Conservation (phyloP, 2,329 filamentous ascomycete genomes). For the Verticillium tricorpus region DNA sequence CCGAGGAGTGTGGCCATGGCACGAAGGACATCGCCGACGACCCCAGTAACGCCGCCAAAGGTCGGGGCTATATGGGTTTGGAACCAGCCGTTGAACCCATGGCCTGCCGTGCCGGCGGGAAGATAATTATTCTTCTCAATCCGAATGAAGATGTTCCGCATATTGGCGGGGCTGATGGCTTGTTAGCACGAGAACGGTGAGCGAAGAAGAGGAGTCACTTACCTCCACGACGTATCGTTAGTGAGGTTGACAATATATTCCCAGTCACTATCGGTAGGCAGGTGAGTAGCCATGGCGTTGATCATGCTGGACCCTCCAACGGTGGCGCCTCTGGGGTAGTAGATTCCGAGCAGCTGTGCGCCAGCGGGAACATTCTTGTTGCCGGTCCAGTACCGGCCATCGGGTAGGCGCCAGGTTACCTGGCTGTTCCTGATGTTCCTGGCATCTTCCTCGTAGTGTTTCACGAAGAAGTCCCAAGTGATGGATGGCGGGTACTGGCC, state of each 20-base stretch:
- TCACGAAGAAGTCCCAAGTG: constrained; percentile 14
- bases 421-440: constrained; percentile 11
- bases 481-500: constrained; percentile 14
- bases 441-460: constrained; percentile 13
- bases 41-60: neutral
- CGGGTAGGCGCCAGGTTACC: constrained; percentile 10
- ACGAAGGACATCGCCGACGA: neutral
- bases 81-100: constrained; percentile 41
- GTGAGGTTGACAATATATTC: constrained; percentile 42
- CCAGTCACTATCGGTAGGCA: constrained; percentile 46
- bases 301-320: constrained; percentile 30
- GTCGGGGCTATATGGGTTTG: constrained; percentile 17
- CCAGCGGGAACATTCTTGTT: neutral
- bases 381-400: constrained; percentile 13
- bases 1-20: constrained; percentile 3
- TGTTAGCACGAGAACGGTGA: neutral
- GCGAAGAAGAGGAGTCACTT: constrained; percentile 22
- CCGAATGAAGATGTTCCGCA: constrained; percentile 43
- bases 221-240: constrained; percentile 43
- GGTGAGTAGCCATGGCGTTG: constrained; percentile 37
- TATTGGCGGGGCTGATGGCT: constrained; percentile 19
- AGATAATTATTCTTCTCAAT: constrained; percentile 44
- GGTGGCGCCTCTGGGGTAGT: constrained; percentile 21
- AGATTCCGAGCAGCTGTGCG: constrained; percentile 11
- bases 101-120: constrained; percentile 27